phyloP scores from a whole-genome alignment of 441 rosid species.

The Brassica balearica region DNA sequence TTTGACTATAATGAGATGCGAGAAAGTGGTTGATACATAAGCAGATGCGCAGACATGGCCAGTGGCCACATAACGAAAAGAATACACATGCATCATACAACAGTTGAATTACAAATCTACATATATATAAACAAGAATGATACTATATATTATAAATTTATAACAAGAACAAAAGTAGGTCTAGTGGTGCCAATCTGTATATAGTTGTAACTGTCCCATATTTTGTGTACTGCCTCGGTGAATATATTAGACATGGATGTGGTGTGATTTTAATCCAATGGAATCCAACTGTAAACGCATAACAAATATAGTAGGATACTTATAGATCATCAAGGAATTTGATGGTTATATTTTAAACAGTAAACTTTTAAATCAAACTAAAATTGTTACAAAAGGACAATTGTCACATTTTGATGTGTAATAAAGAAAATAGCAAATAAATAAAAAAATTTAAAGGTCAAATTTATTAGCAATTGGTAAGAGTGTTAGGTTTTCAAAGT shows the following conservation, averaged over 20 bases:
- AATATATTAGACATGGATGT: conserved; percentile 2
- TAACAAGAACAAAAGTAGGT: conserved; percentile 25
- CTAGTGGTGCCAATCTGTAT: conserved; percentile 36
- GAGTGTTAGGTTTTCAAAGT: neutral
- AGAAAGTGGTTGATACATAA: conserved; percentile 43
- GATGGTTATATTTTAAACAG: neutral
- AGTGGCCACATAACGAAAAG: conserved; percentile 30
- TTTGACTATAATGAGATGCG: conserved; percentile 24
- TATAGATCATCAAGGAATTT: neutral
- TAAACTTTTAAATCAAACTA: neutral
- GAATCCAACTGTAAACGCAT: neutral
- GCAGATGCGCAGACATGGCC: conserved; percentile 36
- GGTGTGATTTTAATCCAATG: neutral
- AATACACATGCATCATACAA: conserved; percentile 35
- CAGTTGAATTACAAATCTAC: conserved; percentile 5
- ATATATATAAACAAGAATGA: neutral
- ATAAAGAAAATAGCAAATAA: neutral
- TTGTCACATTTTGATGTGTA: neutral
- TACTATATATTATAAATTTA: neutral
- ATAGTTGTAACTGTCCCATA: conserved; percentile 9
- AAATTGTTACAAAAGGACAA: neutral
- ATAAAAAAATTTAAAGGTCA: neutral
- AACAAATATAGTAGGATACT: neutral
- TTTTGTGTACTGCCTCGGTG: conserved; percentile 13
- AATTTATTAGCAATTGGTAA: neutral